Evolutionary conservation across 768 basidiomycete genomes (phyloP).

Genomic region (Pisolithus orientalis): DNA sequence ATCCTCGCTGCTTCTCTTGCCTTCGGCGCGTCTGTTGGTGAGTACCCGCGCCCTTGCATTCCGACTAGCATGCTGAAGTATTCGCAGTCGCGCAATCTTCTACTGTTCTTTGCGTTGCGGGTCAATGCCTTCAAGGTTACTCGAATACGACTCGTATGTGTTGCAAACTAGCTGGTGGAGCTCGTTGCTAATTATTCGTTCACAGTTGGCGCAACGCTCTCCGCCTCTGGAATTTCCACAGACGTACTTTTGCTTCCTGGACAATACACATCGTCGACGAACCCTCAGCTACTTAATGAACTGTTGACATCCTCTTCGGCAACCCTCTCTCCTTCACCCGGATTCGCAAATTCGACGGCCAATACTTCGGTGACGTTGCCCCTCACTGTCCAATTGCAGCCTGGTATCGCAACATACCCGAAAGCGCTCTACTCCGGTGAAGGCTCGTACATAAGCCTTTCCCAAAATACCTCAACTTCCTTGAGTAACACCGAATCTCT

Average conservation of each 20-base stretch:
- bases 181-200: conserved; percentile 9
- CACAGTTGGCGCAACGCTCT: conserved; percentile 66
- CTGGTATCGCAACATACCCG: conserved; percentile 65
- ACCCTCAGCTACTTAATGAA: conserved; percentile 65
- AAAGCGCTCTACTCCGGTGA: conserved; percentile 60
- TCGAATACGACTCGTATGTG: conserved; percentile 65
- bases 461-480: conserved; percentile 42
- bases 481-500: conserved; percentile 50
- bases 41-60: conserved; percentile 7
- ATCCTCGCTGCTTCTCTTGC: conserved; percentile 30
- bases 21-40: conserved; percentile 35
- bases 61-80: neutral
- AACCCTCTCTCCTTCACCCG: conserved; percentile 49
- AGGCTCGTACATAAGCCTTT: conserved; percentile 49
- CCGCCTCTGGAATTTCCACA: conserved; percentile 45
- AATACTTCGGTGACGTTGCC: conserved; percentile 47
- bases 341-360: conserved; percentile 55
- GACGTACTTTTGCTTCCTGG: conserved; percentile 67
- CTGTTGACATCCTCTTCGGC: conserved; percentile 61
- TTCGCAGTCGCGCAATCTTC: conserved; percentile 48
- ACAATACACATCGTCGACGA: conserved; percentile 65
- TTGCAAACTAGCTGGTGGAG: neutral
- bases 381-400: conserved; percentile 57
- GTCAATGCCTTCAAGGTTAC: conserved; percentile 79
- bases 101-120: conserved; percentile 75